phyloP scores from a whole-genome alignment of 305 asterid genomes.

The Petunia hybrid region DNA sequence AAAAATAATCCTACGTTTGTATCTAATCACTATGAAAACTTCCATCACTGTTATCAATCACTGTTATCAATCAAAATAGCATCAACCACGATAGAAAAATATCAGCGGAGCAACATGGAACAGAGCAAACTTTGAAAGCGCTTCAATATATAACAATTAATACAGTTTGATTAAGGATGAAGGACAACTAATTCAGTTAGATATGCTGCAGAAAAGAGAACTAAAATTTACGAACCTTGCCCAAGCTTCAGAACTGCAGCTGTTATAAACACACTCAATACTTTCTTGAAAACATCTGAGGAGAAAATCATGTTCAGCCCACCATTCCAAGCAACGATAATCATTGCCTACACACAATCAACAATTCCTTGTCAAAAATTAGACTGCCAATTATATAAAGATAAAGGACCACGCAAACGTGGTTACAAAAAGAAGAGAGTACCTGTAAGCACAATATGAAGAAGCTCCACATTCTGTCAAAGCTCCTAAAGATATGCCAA shows the following conservation, averaged over 20 bases:
- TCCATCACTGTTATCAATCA: not conserved
- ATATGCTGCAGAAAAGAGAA: conserved; percentile 18
- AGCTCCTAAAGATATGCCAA: conserved; percentile 97
- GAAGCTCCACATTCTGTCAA: conserved; percentile 98
- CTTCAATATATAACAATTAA: not conserved
- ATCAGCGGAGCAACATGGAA: not conserved
- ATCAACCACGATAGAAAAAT: not conserved
- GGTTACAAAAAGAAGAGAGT: conserved; percentile 33
- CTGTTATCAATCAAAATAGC: conserved; percentile 5
- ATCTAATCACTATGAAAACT: not conserved
- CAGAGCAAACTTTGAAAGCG: conserved; percentile 7
- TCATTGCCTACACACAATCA: conserved; percentile 82
- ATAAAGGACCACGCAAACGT: conserved; percentile 31
- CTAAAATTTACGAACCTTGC: conserved; percentile 68
- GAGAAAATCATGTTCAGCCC: conserved; percentile 68
- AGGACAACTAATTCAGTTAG: not conserved
- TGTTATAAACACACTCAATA: conserved; percentile 89
- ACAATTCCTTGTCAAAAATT: conserved; percentile 29
- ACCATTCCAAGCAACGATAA: conserved; percentile 97
- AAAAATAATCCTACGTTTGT: conserved; percentile 2
- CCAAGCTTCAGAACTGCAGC: conserved; percentile 97
- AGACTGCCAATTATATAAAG: conserved; percentile 39
- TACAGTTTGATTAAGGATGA: not conserved
- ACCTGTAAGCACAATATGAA: conserved; percentile 98
- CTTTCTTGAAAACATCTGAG: conserved; percentile 77